Evolutionary conservation across 2,329 filamentous ascomycete genomes (phyloP).

Genomic region (Teratosphaeria viscida): DNA sequence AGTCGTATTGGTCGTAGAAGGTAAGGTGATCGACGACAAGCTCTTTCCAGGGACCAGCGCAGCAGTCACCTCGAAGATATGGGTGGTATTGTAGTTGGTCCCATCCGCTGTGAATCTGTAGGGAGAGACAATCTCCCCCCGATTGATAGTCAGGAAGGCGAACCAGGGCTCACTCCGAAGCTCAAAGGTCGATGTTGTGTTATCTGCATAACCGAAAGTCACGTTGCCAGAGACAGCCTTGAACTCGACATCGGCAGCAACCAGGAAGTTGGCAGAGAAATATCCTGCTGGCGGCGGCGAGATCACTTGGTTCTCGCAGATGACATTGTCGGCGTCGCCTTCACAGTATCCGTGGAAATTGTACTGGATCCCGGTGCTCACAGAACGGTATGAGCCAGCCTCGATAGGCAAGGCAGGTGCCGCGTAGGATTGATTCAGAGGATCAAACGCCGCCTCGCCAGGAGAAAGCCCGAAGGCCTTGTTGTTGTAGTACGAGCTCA

Average conservation of each 20-base stretch:
- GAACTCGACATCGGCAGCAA: constrained; percentile 25
- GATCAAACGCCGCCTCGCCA: constrained; percentile 28
- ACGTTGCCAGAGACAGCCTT: constrained; percentile 27
- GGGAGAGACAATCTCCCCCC: neutral
- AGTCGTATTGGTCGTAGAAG: neutral
- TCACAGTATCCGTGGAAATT: constrained; percentile 28
- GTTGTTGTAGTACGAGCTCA: constrained; percentile 24
- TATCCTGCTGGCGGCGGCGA: constrained; percentile 25
- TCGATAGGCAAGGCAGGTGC: constrained; percentile 26
- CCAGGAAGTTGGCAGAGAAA: constrained; percentile 30
- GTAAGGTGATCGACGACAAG: neutral
- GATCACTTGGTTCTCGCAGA: constrained; percentile 28
- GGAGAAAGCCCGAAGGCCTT: constrained; percentile 27
- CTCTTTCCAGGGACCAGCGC: neutral
- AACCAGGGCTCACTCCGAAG: neutral
- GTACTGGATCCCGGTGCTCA: constrained; percentile 25
- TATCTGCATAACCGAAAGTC: constrained; percentile 30
- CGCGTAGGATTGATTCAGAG: constrained; percentile 27
- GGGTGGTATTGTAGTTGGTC: neutral
- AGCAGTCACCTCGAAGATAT: neutral
- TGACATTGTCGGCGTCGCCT: constrained; percentile 30
- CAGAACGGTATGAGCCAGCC: constrained; percentile 23
- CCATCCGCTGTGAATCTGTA: neutral
- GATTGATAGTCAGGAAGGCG: neutral
- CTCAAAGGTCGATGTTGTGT: constrained; percentile 14